Evolutionary conservation across 768 basidiomycete genomes (phyloP).

Genomic region (Tephrocybe sp.): DNA sequence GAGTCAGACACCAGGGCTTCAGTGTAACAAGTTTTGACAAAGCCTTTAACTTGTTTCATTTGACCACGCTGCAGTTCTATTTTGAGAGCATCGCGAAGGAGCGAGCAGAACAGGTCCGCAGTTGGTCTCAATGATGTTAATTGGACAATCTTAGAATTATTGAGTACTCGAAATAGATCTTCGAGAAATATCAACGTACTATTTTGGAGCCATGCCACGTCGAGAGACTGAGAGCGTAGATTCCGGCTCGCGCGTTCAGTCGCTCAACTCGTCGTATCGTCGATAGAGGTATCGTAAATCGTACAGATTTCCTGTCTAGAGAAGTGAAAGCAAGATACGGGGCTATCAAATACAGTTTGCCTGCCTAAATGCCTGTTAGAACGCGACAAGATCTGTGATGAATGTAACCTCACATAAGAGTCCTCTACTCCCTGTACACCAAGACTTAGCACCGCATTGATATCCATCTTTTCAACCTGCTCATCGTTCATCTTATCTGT

Average conservation of each 20-base stretch:
- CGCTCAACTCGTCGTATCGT: slow-evolving; percentile 93
- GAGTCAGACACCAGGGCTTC: slow-evolving; percentile 74
- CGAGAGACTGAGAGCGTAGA: slow-evolving; percentile 93
- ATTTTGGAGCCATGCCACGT: slow-evolving; percentile 95
- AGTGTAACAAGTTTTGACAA: slow-evolving; percentile 91
- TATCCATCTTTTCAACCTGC: slow-evolving; percentile 73
- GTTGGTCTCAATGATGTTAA: slow-evolving; percentile 90
- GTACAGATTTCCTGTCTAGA: slow-evolving; percentile 87
- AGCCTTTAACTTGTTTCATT: slow-evolving; percentile 91
- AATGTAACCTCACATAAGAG: slow-evolving; percentile 73
- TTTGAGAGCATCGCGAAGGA: slow-evolving; percentile 87
- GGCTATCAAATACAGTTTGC: slow-evolving; percentile 83
- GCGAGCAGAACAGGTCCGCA: slow-evolving; percentile 88
- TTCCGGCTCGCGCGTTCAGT: slow-evolving; percentile 88
- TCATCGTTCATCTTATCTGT: slow-evolving; percentile 28
- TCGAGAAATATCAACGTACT: slow-evolving; percentile 43
- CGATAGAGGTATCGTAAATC: slow-evolving; percentile 87
- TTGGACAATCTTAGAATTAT: slow-evolving; percentile 71
- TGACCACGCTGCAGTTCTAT: slow-evolving; percentile 83
- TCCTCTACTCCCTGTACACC: slow-evolving; percentile 80
- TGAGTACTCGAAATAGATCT: neutral
- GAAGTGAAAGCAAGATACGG: slow-evolving; percentile 91
- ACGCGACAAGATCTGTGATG: slow-evolving; percentile 1
- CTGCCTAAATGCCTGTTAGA: slow-evolving; percentile 57
- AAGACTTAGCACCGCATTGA: slow-evolving; percentile 84